phyloP scores from a whole-genome alignment of 306 rosid genomes.

The Ammopiptanthus mongolicus region DNA sequence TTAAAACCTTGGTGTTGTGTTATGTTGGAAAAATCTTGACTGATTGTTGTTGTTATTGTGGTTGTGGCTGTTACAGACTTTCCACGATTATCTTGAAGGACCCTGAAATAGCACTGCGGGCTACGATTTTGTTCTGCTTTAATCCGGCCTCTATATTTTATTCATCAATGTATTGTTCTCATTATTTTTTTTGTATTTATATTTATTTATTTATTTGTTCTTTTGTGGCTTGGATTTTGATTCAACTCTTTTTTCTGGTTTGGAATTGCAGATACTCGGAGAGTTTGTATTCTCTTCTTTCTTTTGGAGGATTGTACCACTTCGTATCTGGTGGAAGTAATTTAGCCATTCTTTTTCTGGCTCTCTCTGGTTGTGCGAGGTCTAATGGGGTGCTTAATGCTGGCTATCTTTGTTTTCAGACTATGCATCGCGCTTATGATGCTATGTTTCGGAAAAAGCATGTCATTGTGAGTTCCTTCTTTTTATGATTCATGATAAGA shows the following conservation, averaged over 20 bases:
- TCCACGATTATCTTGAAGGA: conserved; percentile 62
- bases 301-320: conserved; percentile 84
- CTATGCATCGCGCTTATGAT: conserved; percentile 64
- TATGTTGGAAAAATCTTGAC: neutral
- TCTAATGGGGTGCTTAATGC: conserved; percentile 89
- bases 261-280: conserved; percentile 66
- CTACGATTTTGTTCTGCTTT: conserved; percentile 88
- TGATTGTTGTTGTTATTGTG: conserved; percentile 14
- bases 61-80: conserved; percentile 44
- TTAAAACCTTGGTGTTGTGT: neutral
- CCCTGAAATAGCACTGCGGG: conserved; percentile 54
- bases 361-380: conserved; percentile 71
- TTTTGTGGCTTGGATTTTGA: neutral
- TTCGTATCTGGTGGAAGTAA: conserved; percentile 44
- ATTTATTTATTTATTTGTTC: neutral
- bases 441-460: conserved; percentile 44
- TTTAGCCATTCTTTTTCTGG: conserved; percentile 54
- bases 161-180: conserved; percentile 60
- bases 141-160: conserved; percentile 90
- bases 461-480: conserved; percentile 42
- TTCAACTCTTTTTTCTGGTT: neutral
- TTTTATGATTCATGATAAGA: neutral
- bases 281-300: conserved; percentile 66
- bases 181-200: neutral
- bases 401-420: conserved; percentile 85